Evolutionary conservation across 306 rosid species (phyloP), one percentile per base, ranked within the genome.

Genomic region (Sesbania bispinosa): DNA sequence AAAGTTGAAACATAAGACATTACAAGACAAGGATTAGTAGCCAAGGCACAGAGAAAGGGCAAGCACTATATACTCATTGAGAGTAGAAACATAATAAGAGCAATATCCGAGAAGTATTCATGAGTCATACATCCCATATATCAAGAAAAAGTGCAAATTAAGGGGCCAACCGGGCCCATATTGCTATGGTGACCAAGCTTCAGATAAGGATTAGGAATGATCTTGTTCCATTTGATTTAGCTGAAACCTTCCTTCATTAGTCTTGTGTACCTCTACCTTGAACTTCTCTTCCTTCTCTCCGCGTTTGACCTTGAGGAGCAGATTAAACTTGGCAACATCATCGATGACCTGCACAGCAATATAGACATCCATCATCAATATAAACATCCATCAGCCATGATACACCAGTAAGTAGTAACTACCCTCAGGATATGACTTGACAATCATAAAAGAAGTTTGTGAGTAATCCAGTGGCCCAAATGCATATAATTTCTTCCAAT

Each of bases 231-330:
- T 75, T 76, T 81, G 90, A 72, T 89, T 87, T 29, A 87, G 82
- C 75, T 58, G 82, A 79, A 87, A 84, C 54, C 21, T 75, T 21
- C 89, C 97, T 79, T 87, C 84, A 41, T 69, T 75, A 53, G 80
- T 88, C 88, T 82, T 78, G 73, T 87, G 91, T 16, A 92, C 86
- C 75, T 82, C 82, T 50, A 66, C 93, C 63, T 87, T 87, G 64
- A 79, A 73, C 73, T 81, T 89, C 77, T 84, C 97, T 79, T 85
- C 88, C 62, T 82, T 87, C 52, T 73, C 77, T 69, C 96, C 92
- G 30, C 87, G 53, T 79, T 88, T 86, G 7, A 87, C 69, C 78
- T 84, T 82, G 45, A 84, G 79, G 21, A 85, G 87, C 78, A 89
- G 26, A 73, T 85, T 74, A 42, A 85, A 87, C 88, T 77, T 89